phyloP scores from a whole-genome alignment of 495 filamentous ascomycete genomes.

The Podospora pseudocomata region DNA sequence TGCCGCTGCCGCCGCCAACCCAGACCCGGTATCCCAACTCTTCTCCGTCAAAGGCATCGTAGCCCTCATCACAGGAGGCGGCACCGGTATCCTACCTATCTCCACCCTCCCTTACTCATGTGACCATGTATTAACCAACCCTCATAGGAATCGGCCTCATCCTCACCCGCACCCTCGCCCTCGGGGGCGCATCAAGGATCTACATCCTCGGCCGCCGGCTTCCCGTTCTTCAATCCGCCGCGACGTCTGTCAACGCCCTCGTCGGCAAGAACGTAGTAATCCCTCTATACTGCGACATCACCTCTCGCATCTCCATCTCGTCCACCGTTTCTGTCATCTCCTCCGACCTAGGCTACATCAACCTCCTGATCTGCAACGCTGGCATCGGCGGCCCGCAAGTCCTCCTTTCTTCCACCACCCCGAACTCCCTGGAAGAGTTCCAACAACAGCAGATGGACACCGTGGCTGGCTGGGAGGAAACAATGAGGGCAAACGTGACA shows the following conservation, averaged over 20 bases:
- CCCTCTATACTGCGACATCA: conserved; percentile 62
- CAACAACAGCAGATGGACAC: conserved; percentile 52
- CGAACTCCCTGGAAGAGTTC: conserved; percentile 15
- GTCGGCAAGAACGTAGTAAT: conserved; percentile 39
- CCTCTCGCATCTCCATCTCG: conserved; percentile 58
- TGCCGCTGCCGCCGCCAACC: not conserved
- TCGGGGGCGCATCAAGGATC: conserved; percentile 58
- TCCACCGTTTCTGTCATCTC: conserved; percentile 50
- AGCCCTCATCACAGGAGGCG: conserved; percentile 62
- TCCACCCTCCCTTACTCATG: not conserved
- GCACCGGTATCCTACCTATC: conserved; percentile 44
- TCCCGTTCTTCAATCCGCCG: conserved; percentile 52
- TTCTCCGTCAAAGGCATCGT: conserved; percentile 59
- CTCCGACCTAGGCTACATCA: conserved; percentile 55
- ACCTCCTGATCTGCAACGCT: conserved; percentile 65
- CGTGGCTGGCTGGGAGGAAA: conserved; percentile 56
- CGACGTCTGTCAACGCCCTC: conserved; percentile 35
- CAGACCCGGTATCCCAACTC: conserved; percentile 36
- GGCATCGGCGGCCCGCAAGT: conserved; percentile 57
- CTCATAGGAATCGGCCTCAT: conserved; percentile 57
- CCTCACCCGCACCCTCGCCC: conserved; percentile 62
- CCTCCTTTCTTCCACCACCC: not conserved
- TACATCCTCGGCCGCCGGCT: conserved; percentile 69
- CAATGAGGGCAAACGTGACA: conserved; percentile 57
- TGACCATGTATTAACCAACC: too few relatives aligned